Percentiles rank a stretch among this genome's conserved stretches.
Evolutionary conservation across 1,139 yeast species (phyloP).

Genomic region (Saccharomyces hybrid): DNA sequence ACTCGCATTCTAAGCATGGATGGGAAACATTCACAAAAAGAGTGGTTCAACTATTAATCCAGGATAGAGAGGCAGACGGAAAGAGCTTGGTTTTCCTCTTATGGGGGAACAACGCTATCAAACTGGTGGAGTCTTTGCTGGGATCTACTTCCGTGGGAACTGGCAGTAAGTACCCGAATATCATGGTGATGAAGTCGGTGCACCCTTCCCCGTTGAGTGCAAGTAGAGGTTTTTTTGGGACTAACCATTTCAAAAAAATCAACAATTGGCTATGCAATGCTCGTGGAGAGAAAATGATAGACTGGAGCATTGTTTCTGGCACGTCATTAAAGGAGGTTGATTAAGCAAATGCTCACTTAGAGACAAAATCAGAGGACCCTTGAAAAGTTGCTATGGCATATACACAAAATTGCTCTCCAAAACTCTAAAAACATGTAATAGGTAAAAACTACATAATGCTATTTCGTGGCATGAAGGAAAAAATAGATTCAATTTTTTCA

Average conservation of each 20-base stretch:
- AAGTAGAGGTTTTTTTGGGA: constrained; percentile 69
- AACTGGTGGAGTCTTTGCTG: constrained; percentile 46
- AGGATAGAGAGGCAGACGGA: constrained; percentile 31
- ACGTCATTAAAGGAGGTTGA: constrained; percentile 19
- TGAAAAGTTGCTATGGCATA: background rate
- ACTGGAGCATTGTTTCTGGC: constrained; percentile 48
- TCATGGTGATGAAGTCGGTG: constrained; percentile 59
- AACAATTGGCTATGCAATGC: constrained; percentile 58
- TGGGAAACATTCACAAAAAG: constrained; percentile 89
- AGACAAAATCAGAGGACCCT: background rate
- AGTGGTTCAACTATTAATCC: constrained; percentile 49
- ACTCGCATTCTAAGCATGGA: constrained; percentile 84
- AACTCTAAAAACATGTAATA: background rate
- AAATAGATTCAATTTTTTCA: background rate
- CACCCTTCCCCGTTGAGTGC: constrained; percentile 97
- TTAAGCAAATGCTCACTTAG: constrained; percentile 8
- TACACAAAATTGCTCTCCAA: background rate
- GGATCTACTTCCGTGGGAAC: constrained; percentile 26
- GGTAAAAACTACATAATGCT: background rate
- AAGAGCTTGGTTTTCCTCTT: constrained; percentile 71
- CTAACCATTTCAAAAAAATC: constrained; percentile 61
- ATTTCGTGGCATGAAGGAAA: background rate
- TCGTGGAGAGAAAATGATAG: constrained; percentile 39
- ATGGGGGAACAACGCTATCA: constrained; percentile 95
- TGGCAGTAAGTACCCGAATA: constrained; percentile 32